Evolutionary conservation across 768 basidiomycete species (phyloP).

Genomic region (Ramaria sp.): DNA sequence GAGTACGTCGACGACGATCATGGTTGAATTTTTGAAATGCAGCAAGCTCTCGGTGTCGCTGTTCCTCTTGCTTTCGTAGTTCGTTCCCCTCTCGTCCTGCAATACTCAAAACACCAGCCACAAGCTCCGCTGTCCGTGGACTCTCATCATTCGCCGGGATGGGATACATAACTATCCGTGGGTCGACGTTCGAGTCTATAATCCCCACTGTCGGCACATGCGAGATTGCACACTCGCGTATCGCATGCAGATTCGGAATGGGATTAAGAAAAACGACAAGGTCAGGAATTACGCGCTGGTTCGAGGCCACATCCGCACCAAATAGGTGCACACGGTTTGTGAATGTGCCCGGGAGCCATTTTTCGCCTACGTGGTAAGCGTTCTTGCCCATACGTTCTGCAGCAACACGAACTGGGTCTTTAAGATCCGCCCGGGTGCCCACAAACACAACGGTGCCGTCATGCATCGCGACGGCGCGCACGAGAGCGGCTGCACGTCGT

Average conservation of each 20-base stretch:
- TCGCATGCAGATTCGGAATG: conserved; percentile 69
- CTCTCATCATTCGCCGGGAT: conserved; percentile 99
- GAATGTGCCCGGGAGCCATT: conserved; percentile 93
- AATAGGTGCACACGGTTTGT: conserved; percentile 78
- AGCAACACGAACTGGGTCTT: conserved; percentile 64
- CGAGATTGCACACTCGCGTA: conserved; percentile 82
- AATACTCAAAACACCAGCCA: conserved; percentile 82
- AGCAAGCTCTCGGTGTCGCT: not conserved
- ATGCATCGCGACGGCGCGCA: conserved; percentile 67
- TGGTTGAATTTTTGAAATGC: not conserved
- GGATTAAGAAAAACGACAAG: conserved; percentile 90
- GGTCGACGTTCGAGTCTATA: conserved; percentile 92
- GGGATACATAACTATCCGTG: conserved; percentile 92
- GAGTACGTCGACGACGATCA: not conserved
- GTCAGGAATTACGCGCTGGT: conserved; percentile 63
- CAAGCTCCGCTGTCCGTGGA: conserved; percentile 78
- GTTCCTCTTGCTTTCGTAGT: not conserved
- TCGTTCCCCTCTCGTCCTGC: conserved; percentile 58
- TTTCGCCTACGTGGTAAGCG: conserved; percentile 75
- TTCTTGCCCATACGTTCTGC: conserved; percentile 69
- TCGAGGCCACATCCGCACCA: conserved; percentile 41
- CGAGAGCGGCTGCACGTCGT: conserved; percentile 81
- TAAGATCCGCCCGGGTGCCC: conserved; percentile 75
- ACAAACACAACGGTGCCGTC: conserved; percentile 87
- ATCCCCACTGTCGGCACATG: conserved; percentile 92